Base-by-base conservation (phyloP, 768 basidiomycete genomes). In the Pisolithus albus region DNA sequence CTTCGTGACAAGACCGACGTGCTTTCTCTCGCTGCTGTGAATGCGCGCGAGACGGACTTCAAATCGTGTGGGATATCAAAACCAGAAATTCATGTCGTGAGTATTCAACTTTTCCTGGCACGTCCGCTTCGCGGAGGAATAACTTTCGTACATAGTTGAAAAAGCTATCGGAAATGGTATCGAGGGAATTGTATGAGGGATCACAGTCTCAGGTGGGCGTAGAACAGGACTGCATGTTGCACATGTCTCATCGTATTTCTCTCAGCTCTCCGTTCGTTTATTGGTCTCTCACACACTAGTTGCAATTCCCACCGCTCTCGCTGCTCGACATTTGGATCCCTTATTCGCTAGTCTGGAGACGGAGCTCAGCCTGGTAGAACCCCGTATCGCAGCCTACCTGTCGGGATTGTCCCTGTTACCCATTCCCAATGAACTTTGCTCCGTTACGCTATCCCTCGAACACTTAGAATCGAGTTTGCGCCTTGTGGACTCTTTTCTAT, bases 401-500 rank as follows among this genome's bases (percentile, higher is more conserved):
- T 69, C 73, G 19, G 74, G 76, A 3, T 60, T 79, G 7, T 56
- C 70, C 1, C 55, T 79, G 16, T 53, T 73, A n/a, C 71, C 75
- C 2, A 10, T 59, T 0, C 48, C 60, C 15, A 30, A 54, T 23
- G 28, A 51, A 6, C 58, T 55, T 6, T 46, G 47, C 42, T 45
- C 49, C 15, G 61, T 68, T 34, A 54, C 56, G 24, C 73, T 67
- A 24, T 72, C 74, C 18, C 60, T 81, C 34, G 66, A 71, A 16
- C 77, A 75, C 59, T 67, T 82, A 3, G 74, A 80, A 54, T 72
- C 78, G 28, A 79, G 82, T 54, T 70, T 89, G 32, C 71, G 72
- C 18, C 68, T 88, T 1, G 59, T 89, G 8, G 87, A 89, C 56
- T 70, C 75, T 1, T 84, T 76, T 61, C 72, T 89, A 1, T 66